Percentiles rank a stretch among this genome's conserved stretches.
Conservation (phyloP, 345 rosid species). For the Rhizophora apiculata region DNA sequence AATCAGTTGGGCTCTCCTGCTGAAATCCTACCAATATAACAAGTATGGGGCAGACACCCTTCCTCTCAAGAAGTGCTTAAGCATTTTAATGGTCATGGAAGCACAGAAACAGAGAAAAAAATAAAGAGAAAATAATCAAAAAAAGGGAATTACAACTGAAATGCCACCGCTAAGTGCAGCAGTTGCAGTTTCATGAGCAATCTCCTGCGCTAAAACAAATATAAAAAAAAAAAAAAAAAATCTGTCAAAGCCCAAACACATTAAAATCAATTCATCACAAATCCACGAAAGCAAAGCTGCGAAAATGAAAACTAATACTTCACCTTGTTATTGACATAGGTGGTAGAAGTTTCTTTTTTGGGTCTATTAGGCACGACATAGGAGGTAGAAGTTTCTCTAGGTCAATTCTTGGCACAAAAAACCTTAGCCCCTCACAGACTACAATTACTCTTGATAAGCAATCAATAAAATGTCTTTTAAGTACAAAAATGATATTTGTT, state of each 20-base stretch:
- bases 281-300: not conserved
- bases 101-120: not conserved
- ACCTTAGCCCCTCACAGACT: no score
- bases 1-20: no score
- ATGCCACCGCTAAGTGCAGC: slow-evolving; percentile 55
- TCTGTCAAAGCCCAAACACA: not conserved
- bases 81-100: not conserved
- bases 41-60: no score
- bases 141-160: slow-evolving; percentile 44
- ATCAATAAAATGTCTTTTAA: no score
- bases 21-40: no score
- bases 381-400: no score
- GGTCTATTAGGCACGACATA: no score
- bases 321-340: slow-evolving; percentile 13
- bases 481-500: no score
- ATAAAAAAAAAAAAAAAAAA: not conserved
- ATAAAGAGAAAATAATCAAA: not conserved
- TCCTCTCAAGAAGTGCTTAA: no score
- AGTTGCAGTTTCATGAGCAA: slow-evolving; percentile 53
- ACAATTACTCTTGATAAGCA: no score
- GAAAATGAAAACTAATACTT: not conserved
- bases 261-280: not conserved
- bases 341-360: no score
- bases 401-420: no score
- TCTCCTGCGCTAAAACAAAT: slow-evolving; percentile 38